A percentile compares a stretch with the other conserved stretches of the same genome.
Conservation (phyloP, 2,329 filamentous ascomycete species). For the Aspergillus hiratsukae region DNA sequence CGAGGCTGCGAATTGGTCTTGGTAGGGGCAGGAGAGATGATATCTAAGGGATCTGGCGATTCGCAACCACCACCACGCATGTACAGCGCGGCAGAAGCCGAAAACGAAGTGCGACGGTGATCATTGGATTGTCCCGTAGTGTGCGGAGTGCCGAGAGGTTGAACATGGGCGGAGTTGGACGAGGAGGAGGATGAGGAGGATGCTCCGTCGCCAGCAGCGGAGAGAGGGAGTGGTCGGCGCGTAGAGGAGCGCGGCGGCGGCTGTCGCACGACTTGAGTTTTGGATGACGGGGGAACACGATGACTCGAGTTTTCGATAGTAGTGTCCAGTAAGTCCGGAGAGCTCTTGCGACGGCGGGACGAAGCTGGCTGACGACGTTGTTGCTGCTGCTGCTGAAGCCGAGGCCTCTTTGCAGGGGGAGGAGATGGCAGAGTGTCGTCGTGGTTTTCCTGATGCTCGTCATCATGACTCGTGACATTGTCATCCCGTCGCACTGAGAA, state of each 20-base stretch:
- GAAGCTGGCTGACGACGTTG: conserved; percentile 1
- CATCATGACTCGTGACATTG: conserved; percentile 9
- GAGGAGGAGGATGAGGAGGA: conserved; percentile 7
- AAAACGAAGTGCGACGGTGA: conserved; percentile 12
- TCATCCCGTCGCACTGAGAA: conserved; percentile 30
- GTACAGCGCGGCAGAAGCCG: conserved; percentile 14
- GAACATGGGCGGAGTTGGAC: not conserved
- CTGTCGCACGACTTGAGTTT: not conserved
- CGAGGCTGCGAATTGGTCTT: not conserved
- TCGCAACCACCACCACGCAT: conserved; percentile 20
- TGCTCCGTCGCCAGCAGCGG: conserved; percentile 6
- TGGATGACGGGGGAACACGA: not conserved
- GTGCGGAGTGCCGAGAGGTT: conserved; percentile 11
- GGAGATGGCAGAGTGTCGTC: not conserved
- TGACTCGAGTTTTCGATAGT: conserved; percentile 16
- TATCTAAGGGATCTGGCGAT: conserved; percentile 25
- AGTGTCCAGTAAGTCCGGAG: conserved; percentile 30
- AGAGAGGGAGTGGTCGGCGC: conserved; percentile 10
- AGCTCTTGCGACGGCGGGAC: conserved; percentile 26
- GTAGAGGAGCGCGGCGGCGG: conserved; percentile 16
- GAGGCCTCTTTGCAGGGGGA: conserved; percentile 25
- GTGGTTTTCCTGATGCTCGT: conserved; percentile 12
- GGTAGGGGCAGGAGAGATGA: conserved; percentile 17
- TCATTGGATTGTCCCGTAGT: conserved; percentile 15
- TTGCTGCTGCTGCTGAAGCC: conserved; percentile 16